phyloP scores from a whole-genome alignment of 345 rosid genomes.

The Brassica carinata region DNA sequence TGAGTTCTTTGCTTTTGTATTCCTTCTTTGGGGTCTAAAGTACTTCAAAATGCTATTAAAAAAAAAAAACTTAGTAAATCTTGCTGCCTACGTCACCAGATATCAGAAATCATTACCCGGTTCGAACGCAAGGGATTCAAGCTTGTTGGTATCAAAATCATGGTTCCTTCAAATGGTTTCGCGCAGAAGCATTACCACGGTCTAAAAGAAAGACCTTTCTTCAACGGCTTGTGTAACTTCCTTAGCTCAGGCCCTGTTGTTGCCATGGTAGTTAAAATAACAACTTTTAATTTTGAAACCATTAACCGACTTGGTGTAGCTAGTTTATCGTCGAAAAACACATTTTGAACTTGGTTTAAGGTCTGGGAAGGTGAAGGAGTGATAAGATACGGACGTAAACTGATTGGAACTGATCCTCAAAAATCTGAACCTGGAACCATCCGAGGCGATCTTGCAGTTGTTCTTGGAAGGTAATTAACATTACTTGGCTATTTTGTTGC shows the following conservation, averaged over 20 bases:
- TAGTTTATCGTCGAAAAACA: neutral
- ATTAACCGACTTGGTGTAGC: neutral
- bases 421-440: constrained; percentile 97
- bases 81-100: constrained; percentile 41
- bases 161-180: constrained; percentile 73
- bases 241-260: constrained; percentile 95
- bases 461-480: constrained; percentile 75
- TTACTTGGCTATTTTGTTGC: constrained; percentile 29
- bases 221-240: constrained; percentile 80
- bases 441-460: constrained; percentile 95
- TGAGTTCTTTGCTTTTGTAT: neutral
- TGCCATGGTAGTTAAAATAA: constrained; percentile 66
- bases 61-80: neutral
- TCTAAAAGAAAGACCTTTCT: constrained; percentile 83
- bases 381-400: constrained; percentile 79
- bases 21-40: neutral
- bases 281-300: neutral
- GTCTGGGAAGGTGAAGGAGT: constrained; percentile 99
- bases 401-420: constrained; percentile 97
- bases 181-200: constrained; percentile 85
- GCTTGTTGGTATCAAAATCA: constrained; percentile 79
- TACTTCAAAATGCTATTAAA: neutral
- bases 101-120: constrained; percentile 78
- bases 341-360: constrained; percentile 40
- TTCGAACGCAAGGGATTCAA: constrained; percentile 95